Base-by-base conservation (phyloP, 768 basidiomycete species). In the Amanita rimosa region DNA sequence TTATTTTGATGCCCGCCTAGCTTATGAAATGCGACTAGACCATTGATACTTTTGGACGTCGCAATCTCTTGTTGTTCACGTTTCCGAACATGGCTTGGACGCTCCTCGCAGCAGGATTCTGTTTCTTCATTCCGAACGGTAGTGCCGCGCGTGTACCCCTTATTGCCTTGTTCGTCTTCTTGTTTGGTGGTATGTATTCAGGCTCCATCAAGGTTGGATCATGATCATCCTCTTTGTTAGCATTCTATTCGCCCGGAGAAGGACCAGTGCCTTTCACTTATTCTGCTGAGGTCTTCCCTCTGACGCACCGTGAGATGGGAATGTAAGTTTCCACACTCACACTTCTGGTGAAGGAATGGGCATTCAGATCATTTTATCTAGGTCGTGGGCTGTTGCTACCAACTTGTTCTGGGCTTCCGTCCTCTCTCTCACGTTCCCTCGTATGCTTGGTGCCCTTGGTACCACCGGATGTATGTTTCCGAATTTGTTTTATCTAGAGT, bases 221-320 rank as follows among this genome's bases (percentile, higher is more conserved):
- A 14, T 35, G 16, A 31, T 19, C 17, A 27, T 16, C 8, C 29
- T 29, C 62, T 58, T 16, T 2, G n/a, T 19, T 19, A 48, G 44
- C 45, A 9, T 40, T 82, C 62, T 89, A 90, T 61, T 85, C 84
- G 0, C 85, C 85, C 1, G 88, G 88, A 52, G 89, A 90, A 68
- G 91, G 91, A 0, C 91, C 91, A 4, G 90, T 93, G 6, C 91
- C 91, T 0, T 93, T 84, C 63, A 83, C 86, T 0, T 94, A 93
- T 60, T 91, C 88, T 3, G 91, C 91, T 3, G 92, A 94, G 63
- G 90, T 85, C 10, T 95, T 88, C 75, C 92, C 90, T 5, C 71
- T 94, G 34, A 82, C 83, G 26, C 76, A 85, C 52, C 71, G 88
- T 57, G 85, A 87, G 57, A 72, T 85, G 67, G 71, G 71, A 54